Evolutionary conservation across 2,329 filamentous ascomycete species (phyloP), one percentile per base, ranked within the genome.

Genomic region (Aspergillus hiratsukae): DNA sequence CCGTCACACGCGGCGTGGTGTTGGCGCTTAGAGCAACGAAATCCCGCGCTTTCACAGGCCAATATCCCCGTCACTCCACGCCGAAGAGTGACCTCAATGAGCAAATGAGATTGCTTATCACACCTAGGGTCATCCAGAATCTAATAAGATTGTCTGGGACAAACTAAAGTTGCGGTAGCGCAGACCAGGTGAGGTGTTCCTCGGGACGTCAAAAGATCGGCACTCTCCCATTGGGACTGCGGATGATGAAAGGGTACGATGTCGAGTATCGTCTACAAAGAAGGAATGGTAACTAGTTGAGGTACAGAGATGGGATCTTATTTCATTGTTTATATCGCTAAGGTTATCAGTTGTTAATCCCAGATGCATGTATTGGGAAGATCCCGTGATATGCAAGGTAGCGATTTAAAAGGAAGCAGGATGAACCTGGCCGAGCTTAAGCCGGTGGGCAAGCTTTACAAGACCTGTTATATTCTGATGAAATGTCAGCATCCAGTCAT

Each of bases 1-100:
- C 66, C 64, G 69, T 72, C 69, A 72, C 69, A 69, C 62, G 49
- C 64, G 64, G 63, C 60, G 64, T 65, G 48, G 52, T 61, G 57
- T 63, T 58, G 65, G 69, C 69, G 69, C 69, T 63, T 72, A 69
- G 61, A 54, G 51, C 35, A 14, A n/a, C n/a, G 31, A 29, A 53
- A 57, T 52, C 41, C 14, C 55, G 56, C 35, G 21, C 49, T 55
- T 58, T 65, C 46, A 65, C 52, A 61, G 63, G 58, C 25, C 41
- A 41, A 55, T 10, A 29, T 29, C 51, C 51, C 49, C 37, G 41
- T 46, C 43, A 46, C 41, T 48, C 55, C 53, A 60, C 43, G 46
- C 28, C 21, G 14, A 48, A 48, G 28, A 51, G 28, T 23, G 11
- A 21, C 28, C 43, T 17, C 9, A 25, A 23, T 19, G 50, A 53